These are phyloP conservation scores for Phaeodactylum tricornutum DNA, from an alignment of 108 stramenopile species.

Conservation along the genomic window DNA sequence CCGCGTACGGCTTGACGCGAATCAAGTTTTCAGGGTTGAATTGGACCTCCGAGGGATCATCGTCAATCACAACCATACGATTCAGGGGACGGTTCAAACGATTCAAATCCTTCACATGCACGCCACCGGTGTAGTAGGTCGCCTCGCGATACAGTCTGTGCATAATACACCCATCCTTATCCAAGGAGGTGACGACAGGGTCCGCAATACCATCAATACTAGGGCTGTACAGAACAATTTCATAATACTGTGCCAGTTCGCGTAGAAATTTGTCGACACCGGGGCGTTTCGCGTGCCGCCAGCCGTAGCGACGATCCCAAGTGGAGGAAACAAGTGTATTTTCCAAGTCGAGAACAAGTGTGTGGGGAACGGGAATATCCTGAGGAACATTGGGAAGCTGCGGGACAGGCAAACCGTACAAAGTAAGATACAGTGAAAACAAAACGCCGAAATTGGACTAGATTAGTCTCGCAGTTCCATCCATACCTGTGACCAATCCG, in stretches of 20 bases:
- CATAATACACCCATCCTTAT: constrained; percentile 83
- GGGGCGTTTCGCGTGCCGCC: constrained; percentile 94
- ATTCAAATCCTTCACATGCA: constrained; percentile 89
- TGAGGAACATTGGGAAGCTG: constrained; percentile 86
- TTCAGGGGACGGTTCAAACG: constrained; percentile 83
- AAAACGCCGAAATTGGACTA: constrained; percentile 3
- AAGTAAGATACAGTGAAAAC: neutral
- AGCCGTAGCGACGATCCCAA: constrained; percentile 92
- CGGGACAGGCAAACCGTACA: too few species aligned
- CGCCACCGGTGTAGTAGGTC: constrained; percentile 83
- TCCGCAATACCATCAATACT: constrained; percentile 73
- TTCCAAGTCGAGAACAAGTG: constrained; percentile 92
- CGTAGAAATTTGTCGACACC: constrained; percentile 91
- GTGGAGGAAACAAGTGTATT: constrained; percentile 84
- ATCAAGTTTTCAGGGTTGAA: constrained; percentile 92
- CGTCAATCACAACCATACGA: constrained; percentile 89
- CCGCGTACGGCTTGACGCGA: constrained; percentile 85
- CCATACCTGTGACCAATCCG: constrained; percentile 84
- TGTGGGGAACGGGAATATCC: constrained; percentile 85
- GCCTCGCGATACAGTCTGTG: constrained; percentile 91
- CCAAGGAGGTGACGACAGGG: constrained; percentile 73
- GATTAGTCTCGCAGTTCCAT: neutral
- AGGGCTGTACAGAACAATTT: constrained; percentile 89
- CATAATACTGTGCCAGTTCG: constrained; percentile 90
- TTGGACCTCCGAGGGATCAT: constrained; percentile 76